Conservation (phyloP, 179 eudicot genomes). For the Spinacia oleracea region DNA sequence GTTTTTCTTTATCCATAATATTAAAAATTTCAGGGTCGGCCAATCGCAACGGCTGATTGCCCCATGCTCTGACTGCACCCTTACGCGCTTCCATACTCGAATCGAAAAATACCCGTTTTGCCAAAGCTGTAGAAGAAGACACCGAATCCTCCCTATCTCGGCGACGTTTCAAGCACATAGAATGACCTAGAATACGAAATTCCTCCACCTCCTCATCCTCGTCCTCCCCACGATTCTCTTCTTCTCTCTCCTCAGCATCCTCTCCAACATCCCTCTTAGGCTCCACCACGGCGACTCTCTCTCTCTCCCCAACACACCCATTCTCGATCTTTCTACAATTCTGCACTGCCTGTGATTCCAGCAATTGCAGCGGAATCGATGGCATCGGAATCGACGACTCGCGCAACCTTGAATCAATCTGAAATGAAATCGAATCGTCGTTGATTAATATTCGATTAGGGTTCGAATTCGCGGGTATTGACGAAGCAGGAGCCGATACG, state of each 20-base stretch:
- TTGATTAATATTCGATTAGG: constrained; percentile 22
- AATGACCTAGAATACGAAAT: constrained; percentile 67
- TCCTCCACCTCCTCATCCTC: constrained; percentile 54
- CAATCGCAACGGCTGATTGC: constrained; percentile 49
- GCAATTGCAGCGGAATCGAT: constrained; percentile 54
- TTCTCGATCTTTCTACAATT: constrained; percentile 8
- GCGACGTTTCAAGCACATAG: constrained; percentile 69
- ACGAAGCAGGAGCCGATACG: constrained; percentile 15
- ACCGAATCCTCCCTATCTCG: constrained; percentile 58
- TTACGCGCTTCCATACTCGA: constrained; percentile 50
- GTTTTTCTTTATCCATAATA: constrained; percentile 77
- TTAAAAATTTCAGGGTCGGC: constrained; percentile 71
- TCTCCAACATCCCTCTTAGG: constrained; percentile 11
- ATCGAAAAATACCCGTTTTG: constrained; percentile 32
- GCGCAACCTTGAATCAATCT: constrained; percentile 54
- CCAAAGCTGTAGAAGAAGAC: constrained; percentile 27
- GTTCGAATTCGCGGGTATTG: constrained; percentile 5
- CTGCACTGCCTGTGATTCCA: constrained; percentile 41
- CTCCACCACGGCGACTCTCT: background rate
- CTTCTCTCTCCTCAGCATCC: constrained; percentile 25
- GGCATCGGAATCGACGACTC: constrained; percentile 39
- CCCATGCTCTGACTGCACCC: constrained; percentile 63
- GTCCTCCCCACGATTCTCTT: constrained; percentile 16
- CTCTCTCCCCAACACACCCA: background rate
- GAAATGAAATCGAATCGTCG: constrained; percentile 63